A percentile compares a stretch with the other conserved stretches of the same genome.
Evolutionary conservation across 768 basidiomycete genomes (phyloP).

Genomic region (Trametes coccinea): DNA sequence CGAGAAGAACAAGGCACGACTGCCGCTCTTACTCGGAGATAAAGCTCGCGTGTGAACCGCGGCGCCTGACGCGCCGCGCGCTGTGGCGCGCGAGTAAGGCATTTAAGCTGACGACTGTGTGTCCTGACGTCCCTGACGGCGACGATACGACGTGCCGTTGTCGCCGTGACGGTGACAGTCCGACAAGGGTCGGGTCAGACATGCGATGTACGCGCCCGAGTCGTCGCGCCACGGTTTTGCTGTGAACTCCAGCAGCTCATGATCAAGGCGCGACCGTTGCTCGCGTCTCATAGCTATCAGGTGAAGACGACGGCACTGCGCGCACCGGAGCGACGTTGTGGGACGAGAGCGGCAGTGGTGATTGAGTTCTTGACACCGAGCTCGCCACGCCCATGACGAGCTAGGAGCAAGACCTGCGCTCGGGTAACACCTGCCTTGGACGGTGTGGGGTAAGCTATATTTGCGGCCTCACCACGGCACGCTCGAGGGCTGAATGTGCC

Average conservation of each 20-base stretch:
- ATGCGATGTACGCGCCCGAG: background rate
- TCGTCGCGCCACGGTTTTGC: background rate
- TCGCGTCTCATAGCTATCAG: background rate
- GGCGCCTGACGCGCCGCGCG: background rate
- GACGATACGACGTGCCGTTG: background rate
- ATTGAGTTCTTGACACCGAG: conserved; percentile 6
- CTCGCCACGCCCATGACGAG: background rate
- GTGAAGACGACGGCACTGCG: background rate
- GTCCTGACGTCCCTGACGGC: background rate
- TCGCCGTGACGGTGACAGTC: conserved; percentile 2
- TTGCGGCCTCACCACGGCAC: background rate
- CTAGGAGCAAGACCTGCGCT: background rate
- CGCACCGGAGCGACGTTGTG: background rate
- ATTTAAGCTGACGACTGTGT: background rate
- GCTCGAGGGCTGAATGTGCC: background rate
- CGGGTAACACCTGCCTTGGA: background rate
- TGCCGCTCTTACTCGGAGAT: conserved; percentile 6
- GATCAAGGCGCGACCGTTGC: background rate
- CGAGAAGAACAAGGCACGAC: conserved; percentile 5
- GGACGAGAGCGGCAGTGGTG: background rate
- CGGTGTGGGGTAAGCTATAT: background rate
- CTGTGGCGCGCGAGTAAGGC: background rate
- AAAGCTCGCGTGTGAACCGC: conserved; percentile 7
- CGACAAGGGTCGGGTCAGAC: conserved; percentile 3
- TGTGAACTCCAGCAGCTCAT: no score